These are phyloP conservation scores for Phanerochaete carnosa DNA, from an alignment of 768 basidiomycete genomes.

Conservation along the genomic window DNA sequence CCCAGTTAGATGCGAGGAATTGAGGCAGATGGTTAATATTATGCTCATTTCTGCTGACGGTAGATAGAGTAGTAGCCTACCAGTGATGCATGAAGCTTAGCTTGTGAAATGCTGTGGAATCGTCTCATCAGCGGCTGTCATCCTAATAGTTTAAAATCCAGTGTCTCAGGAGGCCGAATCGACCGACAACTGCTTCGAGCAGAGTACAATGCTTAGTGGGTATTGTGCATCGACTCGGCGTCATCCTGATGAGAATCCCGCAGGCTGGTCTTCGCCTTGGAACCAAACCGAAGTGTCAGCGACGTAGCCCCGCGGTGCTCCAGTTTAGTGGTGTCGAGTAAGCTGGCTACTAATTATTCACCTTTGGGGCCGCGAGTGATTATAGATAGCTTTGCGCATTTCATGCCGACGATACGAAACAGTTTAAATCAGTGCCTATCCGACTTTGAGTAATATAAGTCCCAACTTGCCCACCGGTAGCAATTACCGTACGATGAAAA, in stretches of 20 bases:
- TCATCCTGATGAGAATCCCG: background rate
- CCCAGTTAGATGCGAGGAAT: too few relatives aligned
- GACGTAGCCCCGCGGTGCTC: conserved; percentile 12
- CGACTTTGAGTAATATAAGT: background rate
- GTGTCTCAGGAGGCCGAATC: background rate
- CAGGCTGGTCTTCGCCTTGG: background rate
- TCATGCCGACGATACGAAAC: background rate
- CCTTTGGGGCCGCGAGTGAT: background rate
- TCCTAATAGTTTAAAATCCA: conserved; percentile 10
- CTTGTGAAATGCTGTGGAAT: background rate
- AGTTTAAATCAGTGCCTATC: background rate
- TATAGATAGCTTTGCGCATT: background rate
- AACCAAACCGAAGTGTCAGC: conserved; percentile 10
- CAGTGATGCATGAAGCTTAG: background rate
- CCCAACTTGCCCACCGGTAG: background rate
- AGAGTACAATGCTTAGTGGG: background rate
- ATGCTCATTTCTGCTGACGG: too few relatives aligned
- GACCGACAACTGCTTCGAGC: background rate
- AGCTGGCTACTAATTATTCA: background rate
- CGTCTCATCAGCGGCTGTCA: conserved; percentile 4
- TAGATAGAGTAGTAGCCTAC: background rate
- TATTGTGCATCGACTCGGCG: background rate
- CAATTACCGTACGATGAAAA: background rate
- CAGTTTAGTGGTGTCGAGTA: conserved; percentile 1
- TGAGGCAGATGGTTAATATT: too few relatives aligned